Base-by-base conservation (phyloP, 257 asterid genomes). In the Capsicum rhomboideum region DNA sequence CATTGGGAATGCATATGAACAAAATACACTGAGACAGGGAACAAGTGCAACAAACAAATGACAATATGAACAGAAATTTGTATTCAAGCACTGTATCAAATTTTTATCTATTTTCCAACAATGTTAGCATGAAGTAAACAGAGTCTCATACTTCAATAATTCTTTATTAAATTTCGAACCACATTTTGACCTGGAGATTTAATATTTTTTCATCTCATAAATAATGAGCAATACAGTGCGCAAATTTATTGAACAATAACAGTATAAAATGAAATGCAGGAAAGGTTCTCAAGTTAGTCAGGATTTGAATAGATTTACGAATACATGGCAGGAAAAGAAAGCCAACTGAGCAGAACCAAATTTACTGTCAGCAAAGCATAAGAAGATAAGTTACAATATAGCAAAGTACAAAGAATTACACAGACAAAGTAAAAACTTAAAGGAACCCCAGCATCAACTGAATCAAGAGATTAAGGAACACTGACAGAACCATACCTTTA, bases 401-500 rank as follows among this genome's bases (percentile, higher is more conserved):
- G 13, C 17, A 0, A 28, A 77, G 44, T 20, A 50, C 11, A 50
- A 16, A 77, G 13, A 14, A 1, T n/a, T 17, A 26, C 1, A 18
- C 13, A 4, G 10, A 50, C 44, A 26, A 8, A 21, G 80, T 50
- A 50, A 21, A 46, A 82, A 29, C n/a, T 29, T 18, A 16, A 20
- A 28, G 12, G 61, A 67, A 75, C 54, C 16, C 21, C 79, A 82
- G 79, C 16, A 31, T 26, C 52, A 42, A 68, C 34, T 66, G 34
- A 52, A 61, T 80, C 58, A 77, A 50, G 18, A 42, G 37, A 83
- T 69, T 49, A 79, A 56, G 67, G 53, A 75, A 16, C 42, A 26
- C 31, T 37, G 34, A 40, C 75, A 58, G 53, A 83, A 86, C 4
- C 85, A 67, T 87, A 97, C 99, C 99, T 95, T 90, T 93, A 49